Evolutionary conservation across 2,329 filamentous ascomycete species (phyloP).

Genomic region (Talaromyces sp.): DNA sequence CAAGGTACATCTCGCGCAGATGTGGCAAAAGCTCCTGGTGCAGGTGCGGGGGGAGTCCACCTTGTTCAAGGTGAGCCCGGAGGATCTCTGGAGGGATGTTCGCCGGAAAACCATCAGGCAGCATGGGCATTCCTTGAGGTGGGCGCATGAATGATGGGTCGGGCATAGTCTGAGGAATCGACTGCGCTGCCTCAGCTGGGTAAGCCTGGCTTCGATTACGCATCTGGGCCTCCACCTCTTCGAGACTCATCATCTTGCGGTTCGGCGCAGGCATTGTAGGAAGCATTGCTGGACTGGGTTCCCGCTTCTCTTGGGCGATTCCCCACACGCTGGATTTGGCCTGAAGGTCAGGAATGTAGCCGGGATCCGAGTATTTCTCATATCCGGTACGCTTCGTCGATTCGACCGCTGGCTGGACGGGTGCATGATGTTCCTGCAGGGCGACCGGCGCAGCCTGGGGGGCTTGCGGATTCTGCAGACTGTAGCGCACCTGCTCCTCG

Average conservation of each 20-base stretch:
- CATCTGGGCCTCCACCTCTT: constrained; percentile 96
- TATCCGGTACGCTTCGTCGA: constrained; percentile 75
- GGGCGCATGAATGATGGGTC: constrained; percentile 37
- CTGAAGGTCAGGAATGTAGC: constrained; percentile 85
- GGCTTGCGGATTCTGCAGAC: constrained; percentile 67
- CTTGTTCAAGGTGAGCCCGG: constrained; percentile 44
- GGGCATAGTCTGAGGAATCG: constrained; percentile 31
- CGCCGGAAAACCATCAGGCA: constrained; percentile 33
- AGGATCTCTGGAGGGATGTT: constrained; percentile 51
- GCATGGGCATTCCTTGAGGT: constrained; percentile 33
- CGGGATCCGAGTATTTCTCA: constrained; percentile 83
- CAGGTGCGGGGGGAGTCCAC: constrained; percentile 40
- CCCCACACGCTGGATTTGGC: constrained; percentile 95
- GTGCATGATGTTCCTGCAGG: constrained; percentile 32
- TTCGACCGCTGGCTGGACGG: constrained; percentile 47
- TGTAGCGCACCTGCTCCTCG: constrained; percentile 86
- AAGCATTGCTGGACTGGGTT: constrained; percentile 19
- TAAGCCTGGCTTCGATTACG: constrained; percentile 60
- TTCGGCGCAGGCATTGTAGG: constrained; percentile 29
- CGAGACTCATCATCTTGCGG: constrained; percentile 88
- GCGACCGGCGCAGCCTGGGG: constrained; percentile 51
- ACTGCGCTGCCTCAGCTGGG: constrained; percentile 28
- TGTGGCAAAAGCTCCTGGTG: constrained; percentile 34
- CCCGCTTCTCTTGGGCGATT: constrained; percentile 53
- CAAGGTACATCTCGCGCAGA: constrained; percentile 44